These are phyloP conservation scores for Pseudonitzschia delicatissima DNA, from an alignment of 108 stramenopile species.

Conservation along the genomic window DNA sequence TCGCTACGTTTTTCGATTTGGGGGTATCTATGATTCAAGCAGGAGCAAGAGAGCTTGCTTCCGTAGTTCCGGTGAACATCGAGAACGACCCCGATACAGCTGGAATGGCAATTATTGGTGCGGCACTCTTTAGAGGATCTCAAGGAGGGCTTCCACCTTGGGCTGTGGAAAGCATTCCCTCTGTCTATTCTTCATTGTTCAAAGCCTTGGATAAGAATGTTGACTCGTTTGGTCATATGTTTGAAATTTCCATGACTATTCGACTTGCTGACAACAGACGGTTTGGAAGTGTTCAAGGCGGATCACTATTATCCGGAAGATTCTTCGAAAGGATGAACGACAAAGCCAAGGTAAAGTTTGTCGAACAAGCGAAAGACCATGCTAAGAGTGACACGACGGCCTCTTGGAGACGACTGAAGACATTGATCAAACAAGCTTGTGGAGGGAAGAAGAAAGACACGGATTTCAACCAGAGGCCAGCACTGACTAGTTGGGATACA, in stretches of 20 bases:
- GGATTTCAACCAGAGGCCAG: constrained; percentile 76
- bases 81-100: constrained; percentile 17
- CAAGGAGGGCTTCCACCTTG: constrained; percentile 80
- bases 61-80: constrained; percentile 20
- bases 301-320: constrained; percentile 53
- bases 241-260: constrained; percentile 49
- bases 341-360: constrained; percentile 44
- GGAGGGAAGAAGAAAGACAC: constrained; percentile 88
- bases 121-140: constrained; percentile 60
- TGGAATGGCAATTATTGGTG: constrained; percentile 60
- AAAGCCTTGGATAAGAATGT: constrained; percentile 37
- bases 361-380: constrained; percentile 49
- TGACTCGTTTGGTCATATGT: constrained; percentile 39
- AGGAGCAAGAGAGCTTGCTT: constrained; percentile 21
- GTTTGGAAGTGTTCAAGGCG: constrained; percentile 47
- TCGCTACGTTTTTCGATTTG: constrained; percentile 37
- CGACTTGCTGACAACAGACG: constrained; percentile 12
- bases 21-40: constrained; percentile 44
- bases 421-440: constrained; percentile 63
- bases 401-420: constrained; percentile 71
- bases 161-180: constrained; percentile 73
- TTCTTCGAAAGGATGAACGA: constrained; percentile 58
- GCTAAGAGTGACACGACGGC: constrained; percentile 34
- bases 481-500: constrained; percentile 61
- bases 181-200: constrained; percentile 48